A percentile compares a stretch with the other conserved stretches of the same genome.
These are phyloP conservation scores for Beta lomatogona DNA, from an alignment of 179 eudicot species.

Conservation along the genomic window DNA sequence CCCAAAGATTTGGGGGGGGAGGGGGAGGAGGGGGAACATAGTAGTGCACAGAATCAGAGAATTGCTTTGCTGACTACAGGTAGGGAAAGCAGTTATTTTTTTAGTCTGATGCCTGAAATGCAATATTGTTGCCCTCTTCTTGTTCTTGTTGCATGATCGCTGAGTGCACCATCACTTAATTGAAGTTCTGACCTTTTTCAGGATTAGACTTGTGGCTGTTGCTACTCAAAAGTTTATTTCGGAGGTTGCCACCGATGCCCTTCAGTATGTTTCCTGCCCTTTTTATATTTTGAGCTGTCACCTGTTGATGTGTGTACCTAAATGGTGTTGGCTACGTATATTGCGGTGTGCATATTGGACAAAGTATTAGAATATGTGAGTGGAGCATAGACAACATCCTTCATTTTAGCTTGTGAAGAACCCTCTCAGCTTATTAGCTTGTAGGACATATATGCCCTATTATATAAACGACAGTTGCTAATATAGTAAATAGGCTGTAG, in stretches of 20 bases:
- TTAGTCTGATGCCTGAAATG: background rate
- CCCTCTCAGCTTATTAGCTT: too few species aligned
- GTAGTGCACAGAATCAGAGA: too few species aligned
- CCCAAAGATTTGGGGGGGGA: background rate
- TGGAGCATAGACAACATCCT: background rate
- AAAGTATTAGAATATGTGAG: background rate
- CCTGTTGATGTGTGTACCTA: background rate
- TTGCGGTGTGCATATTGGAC: background rate
- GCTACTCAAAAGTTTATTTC: slow-evolving; percentile 92
- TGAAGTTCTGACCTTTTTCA: slow-evolving; percentile 22
- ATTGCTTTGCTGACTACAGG: background rate
- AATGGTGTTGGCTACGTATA: background rate
- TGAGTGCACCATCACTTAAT: background rate
- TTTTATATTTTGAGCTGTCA: background rate
- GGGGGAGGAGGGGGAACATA: background rate
- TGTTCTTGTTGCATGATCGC: background rate
- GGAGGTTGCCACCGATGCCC: slow-evolving; percentile 87
- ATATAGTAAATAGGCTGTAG: too few species aligned
- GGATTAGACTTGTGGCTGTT: slow-evolving; percentile 87
- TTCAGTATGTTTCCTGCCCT: slow-evolving; percentile 61
- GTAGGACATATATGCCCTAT: too few species aligned
- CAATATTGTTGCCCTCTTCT: background rate
- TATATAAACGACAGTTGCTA: too few species aligned
- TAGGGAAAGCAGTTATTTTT: background rate
- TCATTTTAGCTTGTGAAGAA: too few species aligned